These are phyloP conservation scores for Auxenochlorella pyrenoidosa DNA, from an alignment of 139 green algal species.

Conservation along the genomic window DNA sequence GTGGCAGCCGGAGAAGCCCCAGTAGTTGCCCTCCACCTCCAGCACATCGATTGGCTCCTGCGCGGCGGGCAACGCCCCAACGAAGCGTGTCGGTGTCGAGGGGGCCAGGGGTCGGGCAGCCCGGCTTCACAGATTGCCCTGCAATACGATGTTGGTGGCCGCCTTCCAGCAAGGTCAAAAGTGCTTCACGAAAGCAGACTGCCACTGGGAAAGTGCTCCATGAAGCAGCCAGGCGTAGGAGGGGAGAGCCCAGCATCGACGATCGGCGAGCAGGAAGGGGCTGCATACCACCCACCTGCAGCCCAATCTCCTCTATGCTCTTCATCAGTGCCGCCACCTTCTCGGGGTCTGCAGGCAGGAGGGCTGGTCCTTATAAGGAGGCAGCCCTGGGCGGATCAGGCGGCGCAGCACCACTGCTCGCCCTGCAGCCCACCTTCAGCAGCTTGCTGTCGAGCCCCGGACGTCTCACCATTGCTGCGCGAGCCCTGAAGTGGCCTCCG, in stretches of 20 bases:
- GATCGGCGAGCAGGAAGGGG: not conserved
- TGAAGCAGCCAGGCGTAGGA: no score
- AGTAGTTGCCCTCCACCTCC: slow-evolving; percentile 82
- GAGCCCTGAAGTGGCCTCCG: slow-evolving; percentile 62
- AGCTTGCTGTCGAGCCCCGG: not conserved
- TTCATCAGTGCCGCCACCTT: slow-evolving; percentile 90
- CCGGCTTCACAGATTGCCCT: no score
- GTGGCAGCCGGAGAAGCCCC: slow-evolving; percentile 84
- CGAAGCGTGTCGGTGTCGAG: no score
- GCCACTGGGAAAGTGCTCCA: no score
- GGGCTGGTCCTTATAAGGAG: no score
- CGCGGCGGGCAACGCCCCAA: no score
- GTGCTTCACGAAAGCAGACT: no score
- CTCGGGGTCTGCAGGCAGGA: slow-evolving; percentile 62
- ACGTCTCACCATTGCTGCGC: slow-evolving; percentile 63
- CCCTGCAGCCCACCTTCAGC: not conserved
- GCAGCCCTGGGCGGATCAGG: no score
- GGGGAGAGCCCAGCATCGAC: no score
- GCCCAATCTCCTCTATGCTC: slow-evolving; percentile 83
- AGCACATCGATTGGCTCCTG: slow-evolving; percentile 84
- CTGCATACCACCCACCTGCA: slow-evolving; percentile 59
- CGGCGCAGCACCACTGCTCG: not conserved
- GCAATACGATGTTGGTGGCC: no score
- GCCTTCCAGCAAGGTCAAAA: no score
- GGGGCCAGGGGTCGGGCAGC: no score